Base-by-base conservation (phyloP, 2,329 filamentous ascomycete genomes). In the Apiospora marii region DNA sequence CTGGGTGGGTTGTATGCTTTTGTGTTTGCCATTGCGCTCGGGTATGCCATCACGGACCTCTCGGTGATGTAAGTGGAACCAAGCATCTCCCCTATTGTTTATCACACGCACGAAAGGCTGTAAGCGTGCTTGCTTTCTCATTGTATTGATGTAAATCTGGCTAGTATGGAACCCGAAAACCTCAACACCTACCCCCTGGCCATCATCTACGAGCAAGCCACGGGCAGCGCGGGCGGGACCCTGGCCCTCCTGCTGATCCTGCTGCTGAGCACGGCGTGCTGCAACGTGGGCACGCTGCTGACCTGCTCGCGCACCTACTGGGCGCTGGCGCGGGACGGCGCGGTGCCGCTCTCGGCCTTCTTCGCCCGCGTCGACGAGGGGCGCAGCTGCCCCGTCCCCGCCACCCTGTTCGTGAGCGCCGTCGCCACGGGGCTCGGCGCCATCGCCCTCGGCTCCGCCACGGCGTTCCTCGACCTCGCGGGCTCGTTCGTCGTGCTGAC, bases 171-270 rank as follows among this genome's bases (percentile, higher is more conserved):
- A 14, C 85, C 89, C 77, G 79, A 78, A 49, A 83, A 83, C 24
- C 84, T 85, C 80, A 86, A 87, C 77, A 85, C 86, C 3, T 91
- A 90, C 76, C 91, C 91, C 0, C 85, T 92, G 16, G 89, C 90
- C 5, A 88, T 88, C 68, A 90, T 93, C 74, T 93, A 92, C 79
- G 83, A 81, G 37, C 87, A 89, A 80, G 87, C 87, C 0, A 89
- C 87, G 0, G 84, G 84, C 1, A 84, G 82, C 58, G 80, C 80
- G 3, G 87, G 85, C 1, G 89, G 86, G 19, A 87, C 88, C 0
- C 86, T 91, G 51, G 89, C 88, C 3, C 82, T 91, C 12, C 79
- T 91, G n/a, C 84, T 90, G 74, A 86, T 91, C 73, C 82, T 89
- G 71, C 87, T 89, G 77, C 79, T 88, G 10, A 87, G 87, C 24